A percentile compares a stretch with the other conserved stretches of the same genome.
Conservation (phyloP, 2,329 filamentous ascomycete species). For the Chrysosporium queenslandicum region DNA sequence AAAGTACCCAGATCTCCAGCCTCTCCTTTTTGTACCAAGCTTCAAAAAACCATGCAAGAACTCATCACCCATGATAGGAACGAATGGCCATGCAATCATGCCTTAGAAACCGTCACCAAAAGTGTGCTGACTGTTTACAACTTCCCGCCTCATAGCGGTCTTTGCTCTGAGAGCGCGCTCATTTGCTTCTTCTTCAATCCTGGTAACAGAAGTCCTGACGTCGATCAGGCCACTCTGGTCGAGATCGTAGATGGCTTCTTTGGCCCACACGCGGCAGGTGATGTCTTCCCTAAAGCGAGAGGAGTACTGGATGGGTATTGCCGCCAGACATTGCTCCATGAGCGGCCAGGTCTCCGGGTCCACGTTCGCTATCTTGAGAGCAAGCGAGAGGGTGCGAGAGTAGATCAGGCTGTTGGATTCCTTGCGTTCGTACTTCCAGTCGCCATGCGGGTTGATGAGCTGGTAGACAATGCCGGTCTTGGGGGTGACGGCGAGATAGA, state of each 20-base stretch:
- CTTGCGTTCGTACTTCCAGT: slow-evolving; percentile 19
- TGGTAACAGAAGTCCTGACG: slow-evolving; percentile 13
- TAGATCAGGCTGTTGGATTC: slow-evolving; percentile 6
- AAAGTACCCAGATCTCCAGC: too few species aligned
- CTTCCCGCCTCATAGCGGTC: too few species aligned
- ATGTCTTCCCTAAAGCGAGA: slow-evolving; percentile 17
- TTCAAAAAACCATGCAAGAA: too few species aligned
- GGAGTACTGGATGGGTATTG: slow-evolving; percentile 20
- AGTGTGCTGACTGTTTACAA: too few species aligned
- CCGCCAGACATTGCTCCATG: slow-evolving; percentile 16
- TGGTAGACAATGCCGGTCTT: slow-evolving; percentile 18
- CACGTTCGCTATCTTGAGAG: slow-evolving; percentile 20
- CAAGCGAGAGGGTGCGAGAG: slow-evolving; percentile 7
- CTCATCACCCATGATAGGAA: too few species aligned
- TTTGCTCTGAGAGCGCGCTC: too few species aligned
- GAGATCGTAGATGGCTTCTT: slow-evolving; percentile 21
- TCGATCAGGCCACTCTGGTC: slow-evolving; percentile 20
- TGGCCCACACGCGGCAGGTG: slow-evolving; percentile 21
- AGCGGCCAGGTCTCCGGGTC: slow-evolving; percentile 17
- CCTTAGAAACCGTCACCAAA: too few species aligned
- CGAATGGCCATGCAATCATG: too few species aligned
- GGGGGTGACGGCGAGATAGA: slow-evolving; percentile 19
- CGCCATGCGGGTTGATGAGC: slow-evolving; percentile 15
- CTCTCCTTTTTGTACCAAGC: too few species aligned
- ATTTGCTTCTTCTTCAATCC: slow-evolving; percentile 19